Percentiles rank a stretch among this genome's conserved stretches.
phyloP scores from a whole-genome alignment of 176 grass and related monocot species.

The Panicum miliaceum region DNA sequence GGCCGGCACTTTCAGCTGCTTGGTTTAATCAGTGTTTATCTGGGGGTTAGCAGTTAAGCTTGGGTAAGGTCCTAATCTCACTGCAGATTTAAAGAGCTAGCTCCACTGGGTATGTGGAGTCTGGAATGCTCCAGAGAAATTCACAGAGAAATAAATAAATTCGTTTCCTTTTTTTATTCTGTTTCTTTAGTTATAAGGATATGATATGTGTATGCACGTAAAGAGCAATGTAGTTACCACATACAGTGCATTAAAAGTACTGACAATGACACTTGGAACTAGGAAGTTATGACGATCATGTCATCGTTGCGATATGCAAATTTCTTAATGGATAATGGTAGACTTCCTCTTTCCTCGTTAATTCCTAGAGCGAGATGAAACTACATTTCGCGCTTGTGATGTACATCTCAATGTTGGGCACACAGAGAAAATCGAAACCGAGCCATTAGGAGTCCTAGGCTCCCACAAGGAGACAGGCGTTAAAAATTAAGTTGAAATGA shows the following conservation, averaged over 20 bases:
- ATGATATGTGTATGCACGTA: neutral
- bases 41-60: neutral
- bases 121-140: constrained; percentile 3
- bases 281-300: neutral
- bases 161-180: neutral
- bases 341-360: neutral
- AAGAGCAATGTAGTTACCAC: neutral
- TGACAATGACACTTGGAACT: constrained; percentile 14
- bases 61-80: neutral
- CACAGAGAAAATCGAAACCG: constrained; percentile 47
- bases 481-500: constrained; percentile 22
- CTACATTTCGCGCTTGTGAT: neutral
- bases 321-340: neutral
- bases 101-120: neutral
- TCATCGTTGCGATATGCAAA: constrained; percentile 10
- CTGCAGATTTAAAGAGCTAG: constrained; percentile 1
- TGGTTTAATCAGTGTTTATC: neutral
- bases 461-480: constrained; percentile 26
- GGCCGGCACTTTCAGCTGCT: constrained; percentile 43
- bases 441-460: constrained; percentile 4
- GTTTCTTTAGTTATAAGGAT: neutral
- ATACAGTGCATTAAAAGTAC: neutral
- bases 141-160: neutral
- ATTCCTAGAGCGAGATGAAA: neutral
- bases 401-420: constrained; percentile 29